These are phyloP conservation scores for Fusarium succisae DNA, from an alignment of 2,329 filamentous ascomycete genomes.

Conservation along the genomic window DNA sequence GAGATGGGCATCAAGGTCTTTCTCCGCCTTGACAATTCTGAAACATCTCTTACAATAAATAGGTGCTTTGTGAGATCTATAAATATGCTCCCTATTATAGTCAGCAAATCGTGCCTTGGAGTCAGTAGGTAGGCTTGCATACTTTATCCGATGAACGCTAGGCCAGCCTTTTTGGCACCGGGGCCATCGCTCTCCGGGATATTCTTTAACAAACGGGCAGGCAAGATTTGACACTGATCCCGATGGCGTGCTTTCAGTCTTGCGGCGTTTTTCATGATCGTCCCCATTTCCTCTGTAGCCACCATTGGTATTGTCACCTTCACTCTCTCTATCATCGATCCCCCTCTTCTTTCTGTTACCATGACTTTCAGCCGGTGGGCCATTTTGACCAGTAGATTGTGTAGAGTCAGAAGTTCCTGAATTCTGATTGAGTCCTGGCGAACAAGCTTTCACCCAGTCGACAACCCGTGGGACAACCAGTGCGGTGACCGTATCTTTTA, in stretches of 20 bases:
- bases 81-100: constrained; percentile 20
- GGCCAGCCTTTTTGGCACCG: constrained; percentile 9
- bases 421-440: background rate
- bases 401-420: background rate
- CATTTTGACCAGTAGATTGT: background rate
- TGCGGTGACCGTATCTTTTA: constrained; percentile 18
- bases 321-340: background rate
- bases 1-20: constrained; percentile 1
- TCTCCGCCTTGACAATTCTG: background rate
- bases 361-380: background rate
- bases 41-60: constrained; percentile 25
- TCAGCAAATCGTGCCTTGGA: background rate
- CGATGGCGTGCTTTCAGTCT: background rate
- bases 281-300: constrained; percentile 11
- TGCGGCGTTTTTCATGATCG: constrained; percentile 28
- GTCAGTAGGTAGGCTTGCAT: background rate
- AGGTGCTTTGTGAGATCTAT: constrained; percentile 2
- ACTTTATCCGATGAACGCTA: constrained; percentile 23
- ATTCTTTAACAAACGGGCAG: constrained; percentile 22
- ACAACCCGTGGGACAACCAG: constrained; percentile 1
- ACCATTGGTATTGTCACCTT: background rate
- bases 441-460: constrained; percentile 15
- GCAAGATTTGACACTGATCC: background rate
- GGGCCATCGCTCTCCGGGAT: constrained; percentile 3
- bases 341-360: constrained; percentile 16